A percentile compares a stretch with the other conserved stretches of the same genome.
phyloP scores from a whole-genome alignment of 176 grass and related monocot genomes.

The Puya raimondii region DNA sequence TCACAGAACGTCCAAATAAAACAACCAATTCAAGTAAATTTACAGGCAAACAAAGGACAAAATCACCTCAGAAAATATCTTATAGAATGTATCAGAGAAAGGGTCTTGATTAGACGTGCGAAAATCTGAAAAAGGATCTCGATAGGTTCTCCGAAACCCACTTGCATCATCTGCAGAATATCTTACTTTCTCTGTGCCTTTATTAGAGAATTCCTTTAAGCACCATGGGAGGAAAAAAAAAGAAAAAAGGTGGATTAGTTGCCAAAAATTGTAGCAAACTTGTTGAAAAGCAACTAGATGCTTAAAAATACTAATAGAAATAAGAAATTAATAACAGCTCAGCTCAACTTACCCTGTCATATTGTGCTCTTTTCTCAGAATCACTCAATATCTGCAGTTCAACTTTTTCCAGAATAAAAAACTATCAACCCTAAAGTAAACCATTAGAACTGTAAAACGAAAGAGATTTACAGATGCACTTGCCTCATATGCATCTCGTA shows the following conservation, averaged over 20 bases:
- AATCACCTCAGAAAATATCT: conserved; percentile 90
- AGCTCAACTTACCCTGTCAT: conserved; percentile 58
- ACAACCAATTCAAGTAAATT: not conserved
- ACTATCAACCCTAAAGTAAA: conserved; percentile 11
- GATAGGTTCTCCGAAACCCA: conserved; percentile 45
- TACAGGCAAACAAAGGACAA: not conserved
- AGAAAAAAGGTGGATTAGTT: not conserved
- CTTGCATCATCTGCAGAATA: conserved; percentile 22
- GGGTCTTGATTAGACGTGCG: conserved; percentile 42
- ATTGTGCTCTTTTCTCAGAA: conserved; percentile 63
- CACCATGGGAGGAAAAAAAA: conserved; percentile 5
- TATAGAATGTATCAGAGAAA: conserved; percentile 75
- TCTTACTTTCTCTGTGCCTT: conserved; percentile 37
- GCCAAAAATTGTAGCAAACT: not conserved
- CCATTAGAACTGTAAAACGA: conserved; percentile 8
- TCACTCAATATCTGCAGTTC: conserved; percentile 65
- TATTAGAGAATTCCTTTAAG: conserved; percentile 54
- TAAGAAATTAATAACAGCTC: not conserved
- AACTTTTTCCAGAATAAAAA: conserved; percentile 26
- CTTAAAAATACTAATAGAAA: not conserved
- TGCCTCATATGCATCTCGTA: conserved; percentile 93
- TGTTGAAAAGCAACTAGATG: not conserved
- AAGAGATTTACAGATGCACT: conserved; percentile 29
- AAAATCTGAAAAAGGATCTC: conserved; percentile 64
- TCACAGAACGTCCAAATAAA: conserved; percentile 6